Percentiles rank a stretch among this genome's conserved stretches.
Conservation (phyloP, 2,329 filamentous ascomycete genomes). For the Aurifilum marmelostoma region DNA sequence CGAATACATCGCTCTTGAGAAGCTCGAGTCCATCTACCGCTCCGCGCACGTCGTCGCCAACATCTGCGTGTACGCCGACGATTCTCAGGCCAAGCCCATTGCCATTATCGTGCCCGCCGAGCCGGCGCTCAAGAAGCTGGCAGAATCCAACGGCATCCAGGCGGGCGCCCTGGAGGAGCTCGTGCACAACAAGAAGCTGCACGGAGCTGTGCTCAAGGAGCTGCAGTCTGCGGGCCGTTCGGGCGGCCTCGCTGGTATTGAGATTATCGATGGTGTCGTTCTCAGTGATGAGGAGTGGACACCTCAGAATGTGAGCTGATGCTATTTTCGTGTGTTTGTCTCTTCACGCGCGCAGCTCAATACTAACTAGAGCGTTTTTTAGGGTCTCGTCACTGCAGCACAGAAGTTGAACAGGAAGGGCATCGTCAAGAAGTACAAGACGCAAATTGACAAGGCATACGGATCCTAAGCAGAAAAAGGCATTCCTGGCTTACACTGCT, state of each 20-base stretch:
- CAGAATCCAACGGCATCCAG: slow-evolving; percentile 44
- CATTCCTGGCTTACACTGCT: too few species aligned
- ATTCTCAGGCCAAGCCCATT: slow-evolving; percentile 55
- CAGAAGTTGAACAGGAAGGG: slow-evolving; percentile 74
- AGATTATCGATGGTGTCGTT: slow-evolving; percentile 73
- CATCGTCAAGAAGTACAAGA: slow-evolving; percentile 64
- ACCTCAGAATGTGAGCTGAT: slow-evolving; percentile 67
- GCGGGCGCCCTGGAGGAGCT: slow-evolving; percentile 67
- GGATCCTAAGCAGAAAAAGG: too few species aligned
- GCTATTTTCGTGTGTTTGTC: neutral
- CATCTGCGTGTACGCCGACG: slow-evolving; percentile 60
- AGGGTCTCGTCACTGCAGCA: slow-evolving; percentile 69
- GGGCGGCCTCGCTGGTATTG: slow-evolving; percentile 66
- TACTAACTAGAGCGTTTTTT: slow-evolving; percentile 35
- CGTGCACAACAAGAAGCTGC: slow-evolving; percentile 68
- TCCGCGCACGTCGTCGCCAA: slow-evolving; percentile 55
- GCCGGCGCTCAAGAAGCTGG: slow-evolving; percentile 58
- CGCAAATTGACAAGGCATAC: slow-evolving; percentile 65
- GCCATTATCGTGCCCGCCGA: slow-evolving; percentile 62
- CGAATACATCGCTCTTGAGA: slow-evolving; percentile 84
- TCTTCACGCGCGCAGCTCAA: neutral
- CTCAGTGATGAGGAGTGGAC: slow-evolving; percentile 76
- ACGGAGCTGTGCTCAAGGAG: slow-evolving; percentile 64
- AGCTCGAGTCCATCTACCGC: slow-evolving; percentile 60
- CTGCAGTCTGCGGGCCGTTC: slow-evolving; percentile 63